Conservation (phyloP, 2,329 filamentous ascomycete species). For the Cytospora piceicola region DNA sequence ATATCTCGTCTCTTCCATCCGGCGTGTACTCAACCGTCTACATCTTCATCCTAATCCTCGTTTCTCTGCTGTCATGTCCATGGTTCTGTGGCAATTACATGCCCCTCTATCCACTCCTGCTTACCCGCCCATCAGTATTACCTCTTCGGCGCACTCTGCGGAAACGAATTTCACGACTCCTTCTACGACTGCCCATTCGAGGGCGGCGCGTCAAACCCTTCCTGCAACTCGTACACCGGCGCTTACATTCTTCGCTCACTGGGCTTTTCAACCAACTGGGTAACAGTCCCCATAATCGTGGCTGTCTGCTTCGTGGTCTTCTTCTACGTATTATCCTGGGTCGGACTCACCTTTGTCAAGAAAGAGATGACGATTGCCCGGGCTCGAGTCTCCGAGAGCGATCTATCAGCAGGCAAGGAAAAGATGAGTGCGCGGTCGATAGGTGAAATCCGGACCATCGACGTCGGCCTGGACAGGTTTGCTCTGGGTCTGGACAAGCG, state of each 20-base stretch:
- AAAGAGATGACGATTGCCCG: conserved; percentile 73
- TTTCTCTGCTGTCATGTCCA: neutral
- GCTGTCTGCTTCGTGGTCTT: conserved; percentile 64
- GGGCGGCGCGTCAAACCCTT: conserved; percentile 64
- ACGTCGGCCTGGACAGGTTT: conserved; percentile 67
- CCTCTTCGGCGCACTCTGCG: conserved; percentile 69
- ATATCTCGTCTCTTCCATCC: neutral
- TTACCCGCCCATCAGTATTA: conserved; percentile 58
- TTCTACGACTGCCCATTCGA: conserved; percentile 74
- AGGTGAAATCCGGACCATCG: conserved; percentile 61
- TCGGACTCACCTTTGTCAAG: conserved; percentile 66
- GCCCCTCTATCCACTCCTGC: no score
- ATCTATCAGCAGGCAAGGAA: conserved; percentile 71
- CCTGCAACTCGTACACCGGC: conserved; percentile 71
- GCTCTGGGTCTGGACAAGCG: conserved; percentile 67
- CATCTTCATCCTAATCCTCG: neutral
- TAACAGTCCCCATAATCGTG: conserved; percentile 67
- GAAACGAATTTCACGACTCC: conserved; percentile 72
- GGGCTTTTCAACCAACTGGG: conserved; percentile 70
- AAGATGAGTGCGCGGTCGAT: conserved; percentile 62
- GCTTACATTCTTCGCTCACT: conserved; percentile 70
- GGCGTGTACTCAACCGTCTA: neutral
- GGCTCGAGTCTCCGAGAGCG: conserved; percentile 60
- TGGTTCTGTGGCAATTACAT: no score
- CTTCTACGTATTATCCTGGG: conserved; percentile 63